Percentiles rank a stretch among this genome's conserved stretches.
Evolutionary conservation across 768 basidiomycete genomes (phyloP).

Genomic region (Rhodotorula sphaerocarpa): DNA sequence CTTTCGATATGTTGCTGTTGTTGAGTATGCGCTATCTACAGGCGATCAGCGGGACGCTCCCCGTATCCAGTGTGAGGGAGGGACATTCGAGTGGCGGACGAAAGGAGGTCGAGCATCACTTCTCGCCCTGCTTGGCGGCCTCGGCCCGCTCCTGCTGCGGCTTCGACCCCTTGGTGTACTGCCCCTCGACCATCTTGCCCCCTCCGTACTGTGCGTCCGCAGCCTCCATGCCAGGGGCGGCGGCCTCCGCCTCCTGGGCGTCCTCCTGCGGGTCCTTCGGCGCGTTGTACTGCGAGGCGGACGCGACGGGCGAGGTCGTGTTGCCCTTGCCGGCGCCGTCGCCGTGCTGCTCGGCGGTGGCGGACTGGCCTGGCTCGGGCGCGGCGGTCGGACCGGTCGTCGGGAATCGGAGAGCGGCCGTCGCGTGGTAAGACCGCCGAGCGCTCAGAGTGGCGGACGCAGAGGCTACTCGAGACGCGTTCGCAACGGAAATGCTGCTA

Average conservation of each 20-base stretch:
- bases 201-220: slow-evolving; percentile 3
- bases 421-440: not conserved
- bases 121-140: slow-evolving; percentile 11
- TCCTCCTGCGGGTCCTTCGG: slow-evolving; percentile 6
- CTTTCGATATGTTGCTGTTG: too few species aligned
- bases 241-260: slow-evolving; percentile 11
- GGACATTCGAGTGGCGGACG: not conserved
- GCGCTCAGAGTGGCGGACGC: too few species aligned
- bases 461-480: too few species aligned
- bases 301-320: not conserved
- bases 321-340: not conserved
- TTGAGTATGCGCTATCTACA: too few species aligned
- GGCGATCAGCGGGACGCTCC: too few species aligned
- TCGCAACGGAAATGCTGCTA: too few species aligned
- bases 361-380: not conserved
- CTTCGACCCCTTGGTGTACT: slow-evolving; percentile 5
- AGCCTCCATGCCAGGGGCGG: not conserved
- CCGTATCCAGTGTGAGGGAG: not conserved
- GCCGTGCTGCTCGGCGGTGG: not conserved
- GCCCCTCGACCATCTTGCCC: not conserved
- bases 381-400: not conserved
- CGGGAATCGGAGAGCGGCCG: not conserved
- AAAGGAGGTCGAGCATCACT: not conserved
- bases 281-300: slow-evolving; percentile 1
- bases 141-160: not conserved